Evolutionary conservation across 176 grass and related monocot species (phyloP), one percentile per base, ranked within the genome.

Genomic region (barley (Hordeum vulgare)): DNA sequence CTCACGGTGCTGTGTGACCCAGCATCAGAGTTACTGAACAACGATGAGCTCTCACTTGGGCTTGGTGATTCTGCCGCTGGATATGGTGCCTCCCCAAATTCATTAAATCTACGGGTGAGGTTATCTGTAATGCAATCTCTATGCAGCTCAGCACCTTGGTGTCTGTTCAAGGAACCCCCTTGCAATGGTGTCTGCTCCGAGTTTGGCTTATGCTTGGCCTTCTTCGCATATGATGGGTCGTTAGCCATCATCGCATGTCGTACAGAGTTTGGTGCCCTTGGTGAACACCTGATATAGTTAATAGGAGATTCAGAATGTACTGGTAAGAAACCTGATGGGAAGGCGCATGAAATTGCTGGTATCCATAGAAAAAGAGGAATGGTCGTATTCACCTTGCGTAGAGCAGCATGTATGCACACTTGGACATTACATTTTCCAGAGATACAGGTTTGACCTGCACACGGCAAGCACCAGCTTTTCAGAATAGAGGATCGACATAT

Each of bases 361-460:
- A 56, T 67, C 27, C 53, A 21, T 82, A 37, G 29, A 42, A 40
- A 24, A 64, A 51, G 44, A 80, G 39, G 39, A 81, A 23, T 34
- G 36, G 7, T 27, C 33, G 33, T 75, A 53, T 44, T 86, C 75
- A 96, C 97, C 97, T 96, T 57, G 97, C 89, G 86, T 94, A 99
- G 42, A 99, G 84, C 79, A 99, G 90, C 93, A 99, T 90, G 85
- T 99, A 99, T 53, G 93, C 97, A 87, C 91, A 87, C 71, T 94
- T 90, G 8, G 91, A 92, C 57, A 94, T 81, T 76, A 99, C 91
- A 23, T 82, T 82, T 71, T 94, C 91, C 58, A 92, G 60, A 75
- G 89, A 78, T 57, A 89, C 84, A 53, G 70, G 88, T 88, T 92
- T 90, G 71, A 99, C 93, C 97, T 99, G 88, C 73, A 77, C 27